Percentiles rank a stretch among this genome's conserved stretches.
phyloP scores from a whole-genome alignment of 108 stramenopile genomes.

The Mediolabrus comicus region DNA sequence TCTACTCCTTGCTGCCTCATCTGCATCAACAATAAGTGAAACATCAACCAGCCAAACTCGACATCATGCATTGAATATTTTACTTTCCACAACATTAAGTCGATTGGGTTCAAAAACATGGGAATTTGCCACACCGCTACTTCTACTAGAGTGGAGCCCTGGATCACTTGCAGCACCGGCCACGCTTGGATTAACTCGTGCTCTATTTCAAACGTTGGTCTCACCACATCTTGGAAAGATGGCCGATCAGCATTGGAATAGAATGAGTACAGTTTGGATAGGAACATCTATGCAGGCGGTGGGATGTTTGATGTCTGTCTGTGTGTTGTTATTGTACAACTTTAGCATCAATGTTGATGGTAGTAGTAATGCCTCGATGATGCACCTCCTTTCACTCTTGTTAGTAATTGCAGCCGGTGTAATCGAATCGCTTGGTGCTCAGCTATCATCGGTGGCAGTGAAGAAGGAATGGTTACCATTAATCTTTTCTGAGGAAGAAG shows the following conservation, averaged over 20 bases:
- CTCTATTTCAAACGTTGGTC: conserved; percentile 3
- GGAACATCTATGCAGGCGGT: conserved; percentile 18
- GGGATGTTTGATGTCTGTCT: conserved; percentile 20
- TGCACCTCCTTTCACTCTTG: conserved; percentile 2
- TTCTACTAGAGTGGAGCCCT: conserved; percentile 25
- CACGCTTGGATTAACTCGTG: conserved; percentile 7
- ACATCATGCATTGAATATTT: conserved; percentile 2
- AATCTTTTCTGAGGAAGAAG: conserved; percentile 11
- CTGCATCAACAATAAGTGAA: neutral
- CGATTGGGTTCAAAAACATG: conserved; percentile 20
- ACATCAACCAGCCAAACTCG: neutral
- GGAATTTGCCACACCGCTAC: conserved; percentile 25
- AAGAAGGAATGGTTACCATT: conserved; percentile 36
- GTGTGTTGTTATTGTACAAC: conserved; percentile 13
- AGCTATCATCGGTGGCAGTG: conserved; percentile 15
- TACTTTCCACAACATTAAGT: conserved; percentile 10
- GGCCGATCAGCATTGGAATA: conserved; percentile 21
- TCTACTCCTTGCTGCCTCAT: neutral
- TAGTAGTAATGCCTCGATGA: neutral
- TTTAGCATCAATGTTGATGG: neutral
- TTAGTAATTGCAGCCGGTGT: conserved; percentile 24
- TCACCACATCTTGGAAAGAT: conserved; percentile 9
- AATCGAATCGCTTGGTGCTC: conserved; percentile 17
- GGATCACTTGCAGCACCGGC: conserved; percentile 21
- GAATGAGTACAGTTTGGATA: conserved; percentile 12